Percentiles rank a stretch among this genome's conserved stretches.
These are phyloP conservation scores for Phytopythium boreale DNA, from an alignment of 352 stramenopile species.

Conservation along the genomic window DNA sequence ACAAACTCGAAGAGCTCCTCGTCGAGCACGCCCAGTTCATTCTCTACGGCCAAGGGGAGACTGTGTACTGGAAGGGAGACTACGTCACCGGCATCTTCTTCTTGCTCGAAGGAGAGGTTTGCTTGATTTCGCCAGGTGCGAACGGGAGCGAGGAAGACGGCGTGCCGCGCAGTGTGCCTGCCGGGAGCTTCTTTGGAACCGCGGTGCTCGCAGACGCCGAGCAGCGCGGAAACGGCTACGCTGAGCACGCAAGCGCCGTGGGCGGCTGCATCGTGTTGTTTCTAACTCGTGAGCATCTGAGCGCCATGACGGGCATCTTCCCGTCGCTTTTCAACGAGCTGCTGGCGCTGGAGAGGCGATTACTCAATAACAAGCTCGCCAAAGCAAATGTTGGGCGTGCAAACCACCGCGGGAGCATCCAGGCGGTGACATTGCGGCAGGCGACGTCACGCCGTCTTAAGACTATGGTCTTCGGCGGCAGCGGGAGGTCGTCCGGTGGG, in stretches of 20 bases:
- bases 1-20: constrained; percentile 39
- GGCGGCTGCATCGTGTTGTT: constrained; percentile 55
- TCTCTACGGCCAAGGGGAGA: constrained; percentile 56
- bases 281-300: constrained; percentile 42
- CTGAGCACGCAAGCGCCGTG: constrained; percentile 46
- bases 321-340: constrained; percentile 38
- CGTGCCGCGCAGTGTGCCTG: constrained; percentile 21
- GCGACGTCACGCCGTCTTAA: neutral
- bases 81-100: constrained; percentile 60
- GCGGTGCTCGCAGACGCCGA: constrained; percentile 26
- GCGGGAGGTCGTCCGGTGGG: too few relatives aligned
- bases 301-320: constrained; percentile 51
- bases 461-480: neutral
- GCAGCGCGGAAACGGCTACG: constrained; percentile 43
- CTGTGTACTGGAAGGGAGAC: constrained; percentile 50
- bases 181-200: constrained; percentile 47
- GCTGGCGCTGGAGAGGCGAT: constrained; percentile 36
- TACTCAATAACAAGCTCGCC: constrained; percentile 38
- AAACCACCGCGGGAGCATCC: constrained; percentile 11
- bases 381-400: constrained; percentile 19
- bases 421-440: neutral
- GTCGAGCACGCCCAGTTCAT: constrained; percentile 51
- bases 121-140: constrained; percentile 24
- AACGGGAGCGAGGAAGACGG: neutral
- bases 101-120: constrained; percentile 50